Percentiles rank a stretch among this genome's conserved stretches.
These are phyloP conservation scores for Apostasia ramifera DNA, from an alignment of 106 monocot species.

Conservation along the genomic window DNA sequence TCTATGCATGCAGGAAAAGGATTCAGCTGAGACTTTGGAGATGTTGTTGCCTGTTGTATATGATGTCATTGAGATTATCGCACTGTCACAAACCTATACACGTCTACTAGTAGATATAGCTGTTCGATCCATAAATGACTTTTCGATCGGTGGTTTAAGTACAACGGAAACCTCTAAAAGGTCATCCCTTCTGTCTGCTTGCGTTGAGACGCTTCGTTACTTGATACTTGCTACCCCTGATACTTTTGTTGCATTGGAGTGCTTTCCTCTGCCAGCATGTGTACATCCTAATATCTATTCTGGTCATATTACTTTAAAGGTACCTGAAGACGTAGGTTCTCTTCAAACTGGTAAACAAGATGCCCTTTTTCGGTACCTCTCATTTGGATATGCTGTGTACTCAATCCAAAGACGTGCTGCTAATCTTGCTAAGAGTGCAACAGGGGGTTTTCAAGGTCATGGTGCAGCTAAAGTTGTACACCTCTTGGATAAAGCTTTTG, in stretches of 20 bases:
- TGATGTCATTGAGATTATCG: constrained; percentile 54
- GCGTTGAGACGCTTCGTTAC: constrained; percentile 67
- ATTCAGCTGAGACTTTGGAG: constrained; percentile 64
- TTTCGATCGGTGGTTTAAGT: constrained; percentile 21
- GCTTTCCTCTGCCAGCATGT: constrained; percentile 63
- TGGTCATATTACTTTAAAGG: constrained; percentile 14
- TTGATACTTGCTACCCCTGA: constrained; percentile 82
- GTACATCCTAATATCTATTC: constrained; percentile 46
- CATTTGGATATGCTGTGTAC: constrained; percentile 54
- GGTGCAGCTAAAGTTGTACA: constrained; percentile 79
- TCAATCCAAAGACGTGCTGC: constrained; percentile 66
- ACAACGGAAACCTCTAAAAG: constrained; percentile 23
- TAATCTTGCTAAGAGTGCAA: constrained; percentile 72
- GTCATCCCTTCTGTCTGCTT: constrained; percentile 30
- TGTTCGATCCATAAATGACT: constrained; percentile 45
- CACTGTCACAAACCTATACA: constrained; percentile 72
- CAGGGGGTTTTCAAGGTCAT: constrained; percentile 56
- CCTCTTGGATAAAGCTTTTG: constrained; percentile 71
- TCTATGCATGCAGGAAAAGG: constrained; percentile 64
- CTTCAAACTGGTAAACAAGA: constrained; percentile 28
- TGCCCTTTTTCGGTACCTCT: constrained; percentile 52
- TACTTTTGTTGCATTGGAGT: constrained; percentile 82
- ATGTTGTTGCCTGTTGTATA: constrained; percentile 75
- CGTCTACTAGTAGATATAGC: constrained; percentile 70
- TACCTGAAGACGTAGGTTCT: constrained; percentile 14